These are phyloP conservation scores for Falciphora oryzae DNA, from an alignment of 2,329 filamentous ascomycete genomes.

Conservation along the genomic window DNA sequence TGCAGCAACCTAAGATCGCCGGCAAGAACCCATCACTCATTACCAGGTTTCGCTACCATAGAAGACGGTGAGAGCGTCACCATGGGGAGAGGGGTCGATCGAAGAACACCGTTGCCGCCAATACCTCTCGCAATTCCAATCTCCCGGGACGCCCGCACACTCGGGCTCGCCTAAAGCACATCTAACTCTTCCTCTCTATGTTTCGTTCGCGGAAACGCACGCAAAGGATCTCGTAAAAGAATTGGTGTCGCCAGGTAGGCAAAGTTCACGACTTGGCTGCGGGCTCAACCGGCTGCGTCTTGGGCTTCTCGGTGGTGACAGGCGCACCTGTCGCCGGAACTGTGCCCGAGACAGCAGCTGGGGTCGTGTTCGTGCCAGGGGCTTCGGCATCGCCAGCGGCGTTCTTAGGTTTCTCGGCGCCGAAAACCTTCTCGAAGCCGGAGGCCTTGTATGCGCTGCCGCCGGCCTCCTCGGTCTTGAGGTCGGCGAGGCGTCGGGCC, in stretches of 20 bases:
- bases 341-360: slow-evolving; percentile 8
- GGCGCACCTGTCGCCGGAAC: slow-evolving; percentile 7
- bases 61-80: background rate
- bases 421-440: slow-evolving; percentile 52
- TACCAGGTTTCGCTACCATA: no score
- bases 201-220: background rate
- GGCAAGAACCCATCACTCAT: no score
- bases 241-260: background rate
- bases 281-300: slow-evolving; percentile 5
- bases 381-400: background rate
- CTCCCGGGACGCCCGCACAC: background rate
- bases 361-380: slow-evolving; percentile 1
- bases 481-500: slow-evolving; percentile 77
- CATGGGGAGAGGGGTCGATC: background rate
- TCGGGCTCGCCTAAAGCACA: background rate
- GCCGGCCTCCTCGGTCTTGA: slow-evolving; percentile 67
- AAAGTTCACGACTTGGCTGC: background rate
- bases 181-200: background rate
- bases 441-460: slow-evolving; percentile 54
- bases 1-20: background rate
- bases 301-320: slow-evolving; percentile 7
- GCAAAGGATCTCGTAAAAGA: background rate
- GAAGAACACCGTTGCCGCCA: background rate
- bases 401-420: slow-evolving; percentile 26
- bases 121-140: background rate